Base-by-base conservation (phyloP, 257 asterid species). In the Parsonsia alboflavescens region DNA sequence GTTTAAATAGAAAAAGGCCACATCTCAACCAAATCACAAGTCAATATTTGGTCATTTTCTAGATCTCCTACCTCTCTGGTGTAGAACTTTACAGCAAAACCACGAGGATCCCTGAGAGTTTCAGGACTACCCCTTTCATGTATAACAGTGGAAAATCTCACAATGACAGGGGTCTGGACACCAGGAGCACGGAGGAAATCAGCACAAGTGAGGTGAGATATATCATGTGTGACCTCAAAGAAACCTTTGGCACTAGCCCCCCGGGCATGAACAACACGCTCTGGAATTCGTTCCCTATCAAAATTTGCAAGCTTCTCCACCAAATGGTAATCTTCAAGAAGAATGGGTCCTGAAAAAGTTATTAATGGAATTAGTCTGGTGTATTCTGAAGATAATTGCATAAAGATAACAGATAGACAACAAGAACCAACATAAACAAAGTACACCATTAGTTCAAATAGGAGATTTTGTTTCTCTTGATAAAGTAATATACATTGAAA, bases 51-150 rank as follows among this genome's bases (percentile, higher is more conserved):
- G n/a, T 33, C n/a, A n/a, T n/a, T n/a, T n/a, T 6, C 39, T 71
- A 70, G 26, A 44, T 28, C 26, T 24, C 21, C 13, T 77, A 82
- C 86, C 86, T 83, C 86, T 74, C 82, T 71, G 64, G 86, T 83
- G 82, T 83, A 83, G 73, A 83, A 83, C 68, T 83, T 83, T 41
- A 83, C 84, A 46, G 86, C 84, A 62, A 83, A 83, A 56, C 86
- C 86, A 13, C 86, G 76, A 71, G 81, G 82, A 26, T 83, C 86
- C 58, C 86, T 74, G 50, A 83, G 53, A 53, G 84, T 75, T 61
- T 83, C 86, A 46, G 84, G 82, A 71, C 84, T 80, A 6, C 86
- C 86, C 58, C 86, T 61, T 28, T 80, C 86, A 68, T 80, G 84
- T 16, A 80, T 75, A 53, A 83, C 84, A 68, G 86, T 83, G 41